Conservation (phyloP, 768 basidiomycete species). For the Boletus bicolor region DNA sequence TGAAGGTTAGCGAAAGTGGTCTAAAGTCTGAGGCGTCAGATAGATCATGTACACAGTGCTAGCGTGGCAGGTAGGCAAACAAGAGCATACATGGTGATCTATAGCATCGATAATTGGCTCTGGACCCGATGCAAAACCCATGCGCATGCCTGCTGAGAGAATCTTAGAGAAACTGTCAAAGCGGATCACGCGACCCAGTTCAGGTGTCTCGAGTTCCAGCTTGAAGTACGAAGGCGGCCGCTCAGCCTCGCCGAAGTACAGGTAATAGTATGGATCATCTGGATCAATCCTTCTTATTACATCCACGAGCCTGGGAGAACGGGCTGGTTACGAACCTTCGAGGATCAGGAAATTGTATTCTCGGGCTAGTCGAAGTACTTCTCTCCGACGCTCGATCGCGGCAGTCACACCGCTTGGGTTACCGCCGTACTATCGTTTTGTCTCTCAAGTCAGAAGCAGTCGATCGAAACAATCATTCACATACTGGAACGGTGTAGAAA, state of each 20-base stretch:
- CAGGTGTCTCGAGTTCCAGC: conserved; percentile 64
- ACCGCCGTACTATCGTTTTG: conserved; percentile 60
- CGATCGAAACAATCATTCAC: conserved; percentile 18
- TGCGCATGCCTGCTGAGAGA: conserved; percentile 68
- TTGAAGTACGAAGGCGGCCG: conserved; percentile 78
- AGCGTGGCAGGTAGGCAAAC: conserved; percentile 15
- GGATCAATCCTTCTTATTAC: neutral
- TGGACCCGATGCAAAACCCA: conserved; percentile 82
- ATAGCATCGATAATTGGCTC: conserved; percentile 62
- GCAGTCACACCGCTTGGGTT: conserved; percentile 86
- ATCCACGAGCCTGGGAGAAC: neutral
- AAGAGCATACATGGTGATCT: conserved; percentile 57
- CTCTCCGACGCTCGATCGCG: conserved; percentile 61
- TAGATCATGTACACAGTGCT: neutral
- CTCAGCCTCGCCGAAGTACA: conserved; percentile 67
- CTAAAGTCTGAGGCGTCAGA: conserved; percentile 36
- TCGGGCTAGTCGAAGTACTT: conserved; percentile 67
- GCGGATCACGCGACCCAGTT: conserved; percentile 76
- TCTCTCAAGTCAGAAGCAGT: neutral
- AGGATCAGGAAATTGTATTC: conserved; percentile 79
- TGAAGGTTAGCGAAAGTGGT: conserved; percentile 69
- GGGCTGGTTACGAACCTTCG: conserved; percentile 53
- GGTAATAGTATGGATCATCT: conserved; percentile 80
- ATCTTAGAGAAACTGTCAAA: conserved; percentile 92
- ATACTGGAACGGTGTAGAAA: conserved; percentile 77